Percentiles rank a stretch among this genome's conserved stretches.
phyloP scores from a whole-genome alignment of 2,329 filamentous ascomycete species.

The Aspergillus sp. region DNA sequence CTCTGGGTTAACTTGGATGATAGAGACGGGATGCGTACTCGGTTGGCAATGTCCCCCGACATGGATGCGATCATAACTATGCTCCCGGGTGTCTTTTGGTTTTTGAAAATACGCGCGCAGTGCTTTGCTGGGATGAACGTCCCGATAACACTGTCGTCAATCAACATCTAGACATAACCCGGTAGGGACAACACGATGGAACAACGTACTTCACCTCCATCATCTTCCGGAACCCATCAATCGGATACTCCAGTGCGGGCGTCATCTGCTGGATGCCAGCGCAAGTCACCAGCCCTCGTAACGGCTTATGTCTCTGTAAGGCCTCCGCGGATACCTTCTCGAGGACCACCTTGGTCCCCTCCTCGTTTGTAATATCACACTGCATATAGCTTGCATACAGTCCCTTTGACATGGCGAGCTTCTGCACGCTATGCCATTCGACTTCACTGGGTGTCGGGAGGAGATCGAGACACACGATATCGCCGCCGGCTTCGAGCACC shows the following conservation, averaged over 20 bases:
- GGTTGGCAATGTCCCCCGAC: slow-evolving; percentile 60
- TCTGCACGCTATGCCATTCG: slow-evolving; percentile 38
- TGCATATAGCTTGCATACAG: slow-evolving; percentile 34
- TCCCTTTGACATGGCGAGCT: slow-evolving; percentile 30
- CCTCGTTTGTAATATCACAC: slow-evolving; percentile 44
- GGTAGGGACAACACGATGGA: no score
- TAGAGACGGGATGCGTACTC: slow-evolving; percentile 21
- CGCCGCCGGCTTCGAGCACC: slow-evolving; percentile 43
- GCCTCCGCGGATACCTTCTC: slow-evolving; percentile 27
- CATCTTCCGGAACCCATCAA: slow-evolving; percentile 27
- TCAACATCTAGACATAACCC: neutral
- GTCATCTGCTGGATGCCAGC: slow-evolving; percentile 45
- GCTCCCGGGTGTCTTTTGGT: slow-evolving; percentile 48
- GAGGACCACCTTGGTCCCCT: slow-evolving; percentile 27
- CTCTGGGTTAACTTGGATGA: neutral
- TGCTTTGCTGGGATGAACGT: slow-evolving; percentile 29
- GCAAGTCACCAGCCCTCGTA: slow-evolving; percentile 34
- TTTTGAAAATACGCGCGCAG: slow-evolving; percentile 44
- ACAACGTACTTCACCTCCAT: slow-evolving; percentile 25
- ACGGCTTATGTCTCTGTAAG: slow-evolving; percentile 12
- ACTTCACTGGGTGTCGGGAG: slow-evolving; percentile 23
- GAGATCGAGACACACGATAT: slow-evolving; percentile 44
- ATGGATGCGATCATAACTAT: slow-evolving; percentile 63
- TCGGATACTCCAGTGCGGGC: slow-evolving; percentile 41
- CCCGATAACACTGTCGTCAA: slow-evolving; percentile 21